Conservation (phyloP, 2,329 filamentous ascomycete species). For the Alternaria gansuensis region DNA sequence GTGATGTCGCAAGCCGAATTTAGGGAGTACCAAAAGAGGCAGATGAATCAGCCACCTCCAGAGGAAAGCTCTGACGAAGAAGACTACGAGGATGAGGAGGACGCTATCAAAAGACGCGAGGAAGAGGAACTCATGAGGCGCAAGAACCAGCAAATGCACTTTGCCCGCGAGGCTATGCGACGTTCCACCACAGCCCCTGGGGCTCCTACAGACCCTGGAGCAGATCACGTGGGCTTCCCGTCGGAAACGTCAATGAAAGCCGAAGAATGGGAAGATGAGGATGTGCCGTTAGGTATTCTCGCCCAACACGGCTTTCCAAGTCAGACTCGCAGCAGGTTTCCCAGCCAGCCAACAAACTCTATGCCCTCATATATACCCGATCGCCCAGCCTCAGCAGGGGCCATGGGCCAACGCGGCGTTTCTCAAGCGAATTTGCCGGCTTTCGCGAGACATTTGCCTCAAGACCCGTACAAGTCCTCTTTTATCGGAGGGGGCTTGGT, state of each 20-base stretch:
- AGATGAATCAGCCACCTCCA: slow-evolving; percentile 36
- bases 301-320: slow-evolving; percentile 50
- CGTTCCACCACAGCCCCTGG: slow-evolving; percentile 47
- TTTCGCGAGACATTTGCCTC: slow-evolving; percentile 50
- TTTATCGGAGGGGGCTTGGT: slow-evolving; percentile 50
- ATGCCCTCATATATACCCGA: slow-evolving; percentile 50
- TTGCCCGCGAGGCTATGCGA: slow-evolving; percentile 47
- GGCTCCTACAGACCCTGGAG: slow-evolving; percentile 28
- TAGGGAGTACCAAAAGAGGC: slow-evolving; percentile 41
- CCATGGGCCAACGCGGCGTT: slow-evolving; percentile 31
- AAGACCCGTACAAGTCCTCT: slow-evolving; percentile 43
- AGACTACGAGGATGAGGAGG: slow-evolving; percentile 53
- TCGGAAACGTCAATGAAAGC: slow-evolving; percentile 49
- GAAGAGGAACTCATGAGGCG: slow-evolving; percentile 46
- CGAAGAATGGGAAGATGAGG: slow-evolving; percentile 52
- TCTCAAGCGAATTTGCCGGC: slow-evolving; percentile 40
- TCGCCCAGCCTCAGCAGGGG: slow-evolving; percentile 47
- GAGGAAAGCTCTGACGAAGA: slow-evolving; percentile 46
- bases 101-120: slow-evolving; percentile 45
- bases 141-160: slow-evolving; percentile 47
- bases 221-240: slow-evolving; percentile 45
- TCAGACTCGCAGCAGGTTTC: slow-evolving; percentile 36
- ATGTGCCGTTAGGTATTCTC: slow-evolving; percentile 52
- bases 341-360: slow-evolving; percentile 42
- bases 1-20: slow-evolving; percentile 50